Evolutionary conservation across 1,284 basidiomycete genomes (phyloP).

Genomic region (Malassezia sp.): DNA sequence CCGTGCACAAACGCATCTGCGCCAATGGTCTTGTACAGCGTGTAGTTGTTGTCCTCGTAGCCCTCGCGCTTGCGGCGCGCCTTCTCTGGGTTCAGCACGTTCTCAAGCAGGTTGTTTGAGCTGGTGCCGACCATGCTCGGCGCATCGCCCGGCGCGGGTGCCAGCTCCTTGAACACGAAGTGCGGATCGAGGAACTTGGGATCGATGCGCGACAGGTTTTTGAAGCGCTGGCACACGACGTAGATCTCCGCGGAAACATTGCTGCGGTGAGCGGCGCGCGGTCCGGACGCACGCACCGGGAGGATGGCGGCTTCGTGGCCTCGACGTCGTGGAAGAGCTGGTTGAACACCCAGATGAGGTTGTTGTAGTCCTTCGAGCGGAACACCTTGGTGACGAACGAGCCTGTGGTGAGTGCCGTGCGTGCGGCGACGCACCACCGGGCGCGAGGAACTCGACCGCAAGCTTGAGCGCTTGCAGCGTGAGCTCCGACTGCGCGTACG

Average conservation of each 20-base stretch:
- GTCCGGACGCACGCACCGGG: too few relatives aligned
- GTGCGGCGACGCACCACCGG: slow-evolving; percentile 73
- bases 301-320: slow-evolving; percentile 96
- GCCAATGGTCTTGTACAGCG: slow-evolving; percentile 65
- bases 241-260: slow-evolving; percentile 99
- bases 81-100: slow-evolving; percentile 96
- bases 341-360: slow-evolving; percentile 95
- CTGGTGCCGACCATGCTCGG: slow-evolving; percentile 20
- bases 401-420: too few relatives aligned
- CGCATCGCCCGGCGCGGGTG: slow-evolving; percentile 36
- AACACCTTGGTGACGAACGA: slow-evolving; percentile 98
- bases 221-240: slow-evolving; percentile 91
- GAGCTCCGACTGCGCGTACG: slow-evolving; percentile 91
- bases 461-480: slow-evolving; percentile 91
- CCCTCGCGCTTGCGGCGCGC: slow-evolving; percentile 84
- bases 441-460: slow-evolving; percentile 84
- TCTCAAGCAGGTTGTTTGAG: slow-evolving; percentile 49
- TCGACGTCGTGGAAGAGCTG: slow-evolving; percentile 94
- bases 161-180: slow-evolving; percentile 88
- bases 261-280: too few relatives aligned
- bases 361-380: slow-evolving; percentile 96
- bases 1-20: slow-evolving; percentile 64
- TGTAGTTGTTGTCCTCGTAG: slow-evolving; percentile 90
- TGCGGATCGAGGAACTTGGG: slow-evolving; percentile 95
- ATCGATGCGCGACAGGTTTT: slow-evolving; percentile 88